phyloP scores from a whole-genome alignment of 1,284 basidiomycete species.

The Pseudozyma thailandica region DNA sequence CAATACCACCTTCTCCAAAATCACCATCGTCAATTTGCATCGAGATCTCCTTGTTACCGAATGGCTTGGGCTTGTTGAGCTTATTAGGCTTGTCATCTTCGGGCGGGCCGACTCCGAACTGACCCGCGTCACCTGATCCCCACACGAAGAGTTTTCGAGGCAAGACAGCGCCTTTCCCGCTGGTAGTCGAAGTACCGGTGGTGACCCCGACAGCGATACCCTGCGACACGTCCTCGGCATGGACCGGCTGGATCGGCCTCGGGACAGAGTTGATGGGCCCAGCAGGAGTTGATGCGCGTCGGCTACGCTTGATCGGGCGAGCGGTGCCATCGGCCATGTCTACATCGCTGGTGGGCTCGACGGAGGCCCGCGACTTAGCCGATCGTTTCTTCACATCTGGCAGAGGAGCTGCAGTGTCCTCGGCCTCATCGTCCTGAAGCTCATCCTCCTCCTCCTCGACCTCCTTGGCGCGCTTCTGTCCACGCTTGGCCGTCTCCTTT shows the following conservation, averaged over 20 bases:
- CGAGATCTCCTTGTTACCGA: conserved; percentile 58
- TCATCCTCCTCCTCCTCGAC: conserved; percentile 42
- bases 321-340: conserved; percentile 34
- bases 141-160: conserved; percentile 65
- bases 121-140: conserved; percentile 66
- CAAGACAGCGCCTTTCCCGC: conserved; percentile 42
- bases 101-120: conserved; percentile 63
- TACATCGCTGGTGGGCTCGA: conserved; percentile 28
- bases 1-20: conserved; percentile 57
- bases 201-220: conserved; percentile 40
- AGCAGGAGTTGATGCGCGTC: conserved; percentile 42
- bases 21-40: conserved; percentile 55
- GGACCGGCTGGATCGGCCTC: conserved; percentile 33
- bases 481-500: conserved; percentile 26
- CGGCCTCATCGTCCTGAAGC: conserved; percentile 28
- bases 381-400: conserved; percentile 37
- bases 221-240: conserved; percentile 26
- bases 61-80: conserved; percentile 60
- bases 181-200: conserved; percentile 13
- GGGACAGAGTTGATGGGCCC: conserved; percentile 52
- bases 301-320: conserved; percentile 35
- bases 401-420: conserved; percentile 32
- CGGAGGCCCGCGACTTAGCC: conserved; percentile 23
- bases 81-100: conserved; percentile 65
- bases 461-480: conserved; percentile 40